Conservation (phyloP, 768 basidiomycete species). For the Hemileccinum rubropunctum region DNA sequence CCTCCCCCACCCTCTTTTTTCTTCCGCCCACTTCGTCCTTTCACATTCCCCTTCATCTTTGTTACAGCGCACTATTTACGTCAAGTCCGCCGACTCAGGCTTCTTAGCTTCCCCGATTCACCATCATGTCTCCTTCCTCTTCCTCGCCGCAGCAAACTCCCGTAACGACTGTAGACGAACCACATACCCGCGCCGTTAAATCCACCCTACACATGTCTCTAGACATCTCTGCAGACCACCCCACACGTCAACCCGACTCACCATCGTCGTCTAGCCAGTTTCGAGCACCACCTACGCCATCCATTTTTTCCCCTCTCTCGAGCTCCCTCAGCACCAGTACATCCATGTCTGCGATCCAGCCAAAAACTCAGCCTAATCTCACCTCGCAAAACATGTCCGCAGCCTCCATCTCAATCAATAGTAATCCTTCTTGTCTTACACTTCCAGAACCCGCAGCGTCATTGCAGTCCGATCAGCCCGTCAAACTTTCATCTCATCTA, state of each 20-base stretch:
- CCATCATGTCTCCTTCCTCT: slow-evolving; percentile 25
- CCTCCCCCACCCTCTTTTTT: slow-evolving; percentile 7
- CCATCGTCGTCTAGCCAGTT: slow-evolving; percentile 14
- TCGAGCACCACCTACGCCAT: slow-evolving; percentile 21
- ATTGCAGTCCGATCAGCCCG: slow-evolving; percentile 4
- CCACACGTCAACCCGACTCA: slow-evolving; percentile 6
- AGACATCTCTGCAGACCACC: slow-evolving; percentile 4
- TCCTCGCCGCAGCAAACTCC: slow-evolving; percentile 26
- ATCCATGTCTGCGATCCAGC: slow-evolving; percentile 18
- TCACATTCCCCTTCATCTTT: slow-evolving; percentile 5
- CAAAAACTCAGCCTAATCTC: slow-evolving; percentile 20
- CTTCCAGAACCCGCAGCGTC: slow-evolving; percentile 10
- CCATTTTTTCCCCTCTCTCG: slow-evolving; percentile 8
- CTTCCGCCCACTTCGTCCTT: slow-evolving; percentile 17
- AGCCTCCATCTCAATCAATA: slow-evolving; percentile 11
- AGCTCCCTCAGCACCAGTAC: slow-evolving; percentile 11
- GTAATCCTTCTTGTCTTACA: slow-evolving; percentile 22
- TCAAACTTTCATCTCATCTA: slow-evolving; percentile 10
- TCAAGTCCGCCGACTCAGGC: slow-evolving; percentile 13
- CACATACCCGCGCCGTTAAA: slow-evolving; percentile 6
- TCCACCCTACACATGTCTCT: slow-evolving; percentile 1
- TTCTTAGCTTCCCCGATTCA: slow-evolving; percentile 23
- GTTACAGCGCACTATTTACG: slow-evolving; percentile 21
- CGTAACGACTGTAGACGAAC: slow-evolving; percentile 18
- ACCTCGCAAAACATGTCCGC: slow-evolving; percentile 12